Evolutionary conservation across 2,329 filamentous ascomycete species (phyloP), one percentile per base, ranked within the genome.

Genomic region (Ophioceras dolichostomum): DNA sequence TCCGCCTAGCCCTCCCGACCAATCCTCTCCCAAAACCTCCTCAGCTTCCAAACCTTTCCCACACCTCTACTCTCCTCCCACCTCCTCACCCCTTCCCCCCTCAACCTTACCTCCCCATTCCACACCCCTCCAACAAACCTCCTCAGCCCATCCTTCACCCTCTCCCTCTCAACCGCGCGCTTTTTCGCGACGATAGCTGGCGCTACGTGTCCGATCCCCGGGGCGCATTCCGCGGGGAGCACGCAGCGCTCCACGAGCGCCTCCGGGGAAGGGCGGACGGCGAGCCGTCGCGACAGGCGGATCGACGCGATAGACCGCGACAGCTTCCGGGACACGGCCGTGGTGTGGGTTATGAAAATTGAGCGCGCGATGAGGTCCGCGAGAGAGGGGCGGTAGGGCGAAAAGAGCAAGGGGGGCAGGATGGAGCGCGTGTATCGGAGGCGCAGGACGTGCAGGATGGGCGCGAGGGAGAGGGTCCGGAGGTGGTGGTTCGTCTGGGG

Each of bases 321-420:
- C 3, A 85, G 67, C 17, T 66, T 63, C 16, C 77, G 70, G 4
- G 79, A 80, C 18, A 79, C 68, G 32, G 79, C 65, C 24, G 78
- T 73, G 12, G 76, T 83, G 38, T 69, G 64, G 29, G 77, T 80
- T 30, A 83, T 57, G 56, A 83, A 79, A 50, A 85, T 83, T 52
- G 65, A 69, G 29, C 76, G 69, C 17, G 64, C 57, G 37, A 79
- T 75, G 12, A 83, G 73, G 39, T 80, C 73, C 27, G 71, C 56
- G 2, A 78, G 61, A 4, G 73, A 68, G 3, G 79, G 75, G 7
- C 76, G 68, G 20, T 62, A 66, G 4, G 75, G 67, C 5, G 69
- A 70, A 7, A 61, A 60, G 10, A 84, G 64, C 22, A 75, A 60
- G 13, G 68, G 66, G 4, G 68, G 63, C 4, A 85, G 67, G 4